Conservation (phyloP, 1,139 yeast genomes). For the Protomyces lactucae-debilis region DNA sequence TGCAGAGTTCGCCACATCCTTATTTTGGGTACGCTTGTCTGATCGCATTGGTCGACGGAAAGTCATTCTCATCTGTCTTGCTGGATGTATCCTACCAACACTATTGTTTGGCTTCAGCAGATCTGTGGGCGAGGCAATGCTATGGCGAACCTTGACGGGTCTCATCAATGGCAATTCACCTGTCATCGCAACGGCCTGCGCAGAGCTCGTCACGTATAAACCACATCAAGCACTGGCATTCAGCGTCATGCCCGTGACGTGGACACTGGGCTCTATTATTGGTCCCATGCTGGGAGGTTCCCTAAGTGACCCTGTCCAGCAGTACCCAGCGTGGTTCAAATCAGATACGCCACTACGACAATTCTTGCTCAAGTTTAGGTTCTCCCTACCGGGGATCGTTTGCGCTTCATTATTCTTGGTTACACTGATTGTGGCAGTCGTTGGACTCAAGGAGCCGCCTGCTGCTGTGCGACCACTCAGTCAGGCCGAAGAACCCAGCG, state of each 20-base stretch:
- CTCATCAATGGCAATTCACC: slow-evolving; percentile 58
- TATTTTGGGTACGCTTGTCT: slow-evolving; percentile 57
- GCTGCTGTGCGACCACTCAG: neutral
- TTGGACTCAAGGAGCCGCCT: neutral
- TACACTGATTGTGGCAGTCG: neutral
- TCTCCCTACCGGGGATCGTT: neutral
- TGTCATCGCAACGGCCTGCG: slow-evolving; percentile 53
- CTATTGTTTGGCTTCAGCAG: slow-evolving; percentile 51
- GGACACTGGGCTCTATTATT: slow-evolving; percentile 54
- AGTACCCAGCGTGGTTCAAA: neutral
- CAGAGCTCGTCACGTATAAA: slow-evolving; percentile 54
- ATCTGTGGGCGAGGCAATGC: slow-evolving; percentile 50
- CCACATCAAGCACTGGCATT: slow-evolving; percentile 60
- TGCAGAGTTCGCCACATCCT: slow-evolving; percentile 52
- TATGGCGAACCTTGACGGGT: slow-evolving; percentile 53
- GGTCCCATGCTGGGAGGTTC: slow-evolving; percentile 57
- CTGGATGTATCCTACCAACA: slow-evolving; percentile 50
- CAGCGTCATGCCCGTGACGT: slow-evolving; percentile 54
- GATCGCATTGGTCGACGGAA: slow-evolving; percentile 56
- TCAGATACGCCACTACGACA: neutral
- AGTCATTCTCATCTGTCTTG: slow-evolving; percentile 49
- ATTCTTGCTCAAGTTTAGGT: neutral
- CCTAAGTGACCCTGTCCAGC: neutral
- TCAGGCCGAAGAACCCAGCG: neutral
- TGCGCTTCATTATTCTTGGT: neutral